phyloP scores from a whole-genome alignment of 2,329 filamentous ascomycete species.

The Huntiella bhutanensis region DNA sequence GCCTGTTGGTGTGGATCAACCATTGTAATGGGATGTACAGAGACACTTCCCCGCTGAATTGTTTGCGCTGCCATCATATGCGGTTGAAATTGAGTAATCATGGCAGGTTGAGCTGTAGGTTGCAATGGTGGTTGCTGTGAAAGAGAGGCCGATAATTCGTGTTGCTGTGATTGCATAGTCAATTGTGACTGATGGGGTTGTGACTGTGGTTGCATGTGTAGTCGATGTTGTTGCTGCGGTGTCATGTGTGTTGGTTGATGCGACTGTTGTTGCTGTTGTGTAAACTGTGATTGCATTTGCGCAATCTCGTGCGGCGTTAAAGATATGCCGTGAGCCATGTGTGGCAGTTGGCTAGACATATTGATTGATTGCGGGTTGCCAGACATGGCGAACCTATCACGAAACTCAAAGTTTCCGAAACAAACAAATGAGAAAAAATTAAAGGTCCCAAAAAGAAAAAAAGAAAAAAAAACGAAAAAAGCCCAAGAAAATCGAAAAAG shows the following conservation, averaged over 20 bases:
- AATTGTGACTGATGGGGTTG: background rate
- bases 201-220: background rate
- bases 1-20: too few relatives aligned
- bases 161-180: background rate
- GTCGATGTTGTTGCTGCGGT: conserved; percentile 1
- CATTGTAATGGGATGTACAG: too few relatives aligned
- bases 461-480: background rate
- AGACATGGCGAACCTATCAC: background rate
- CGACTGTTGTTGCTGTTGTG: background rate
- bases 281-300: background rate
- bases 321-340: background rate
- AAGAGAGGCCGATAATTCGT: background rate
- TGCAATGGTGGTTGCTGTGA: background rate
- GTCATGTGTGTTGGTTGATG: background rate
- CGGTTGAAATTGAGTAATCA: background rate
- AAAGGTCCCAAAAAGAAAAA: background rate
- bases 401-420: background rate
- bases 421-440: background rate
- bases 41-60: too few relatives aligned
- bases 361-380: background rate
- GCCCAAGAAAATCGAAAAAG: background rate
- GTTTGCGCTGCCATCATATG: too few relatives aligned
- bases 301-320: background rate
- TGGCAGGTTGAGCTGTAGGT: background rate
- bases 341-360: background rate